These are phyloP conservation scores for Neonectria sp. DNA, from an alignment of 2,329 filamentous ascomycete genomes.

Conservation along the genomic window DNA sequence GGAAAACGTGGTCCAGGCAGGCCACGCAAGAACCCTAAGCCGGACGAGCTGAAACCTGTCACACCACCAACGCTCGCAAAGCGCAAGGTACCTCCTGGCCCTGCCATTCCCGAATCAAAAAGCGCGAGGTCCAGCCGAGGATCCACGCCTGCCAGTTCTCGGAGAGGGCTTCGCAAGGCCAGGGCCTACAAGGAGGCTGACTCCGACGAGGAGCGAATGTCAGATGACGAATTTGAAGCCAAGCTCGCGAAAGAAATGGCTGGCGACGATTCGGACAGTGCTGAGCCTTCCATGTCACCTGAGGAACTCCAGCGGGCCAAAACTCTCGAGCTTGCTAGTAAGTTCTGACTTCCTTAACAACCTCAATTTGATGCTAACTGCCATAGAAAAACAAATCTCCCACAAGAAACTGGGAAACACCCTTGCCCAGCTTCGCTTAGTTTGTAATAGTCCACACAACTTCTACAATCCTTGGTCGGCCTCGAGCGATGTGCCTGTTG, in stretches of 20 bases:
- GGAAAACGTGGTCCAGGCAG: slow-evolving; percentile 52
- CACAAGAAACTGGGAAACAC: slow-evolving; percentile 95
- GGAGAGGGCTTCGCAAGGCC: slow-evolving; percentile 66
- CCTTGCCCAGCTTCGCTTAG: slow-evolving; percentile 90
- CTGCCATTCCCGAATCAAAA: slow-evolving; percentile 67
- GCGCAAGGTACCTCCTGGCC: slow-evolving; percentile 51
- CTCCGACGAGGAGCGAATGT: slow-evolving; percentile 74
- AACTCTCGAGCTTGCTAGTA: slow-evolving; percentile 83
- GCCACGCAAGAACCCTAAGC: slow-evolving; percentile 46
- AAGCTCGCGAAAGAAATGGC: slow-evolving; percentile 77
- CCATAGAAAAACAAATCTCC: slow-evolving; percentile 82
- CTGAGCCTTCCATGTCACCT: slow-evolving; percentile 54
- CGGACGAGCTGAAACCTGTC: slow-evolving; percentile 30
- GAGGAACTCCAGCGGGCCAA: slow-evolving; percentile 77
- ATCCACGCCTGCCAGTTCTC: slow-evolving; percentile 77
- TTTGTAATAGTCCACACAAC: slow-evolving; percentile 95
- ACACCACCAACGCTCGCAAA: slow-evolving; percentile 48
- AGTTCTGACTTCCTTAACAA: slow-evolving; percentile 48
- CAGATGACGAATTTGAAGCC: slow-evolving; percentile 87
- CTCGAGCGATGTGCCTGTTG: slow-evolving; percentile 71
- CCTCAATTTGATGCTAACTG: slow-evolving; percentile 42
- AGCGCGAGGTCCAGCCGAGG: slow-evolving; percentile 81
- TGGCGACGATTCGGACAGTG: slow-evolving; percentile 54
- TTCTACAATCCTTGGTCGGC: slow-evolving; percentile 93
- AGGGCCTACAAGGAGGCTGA: slow-evolving; percentile 69